Evolutionary conservation across 1,139 yeast species (phyloP).

Genomic region (Yueomyces sp.): DNA sequence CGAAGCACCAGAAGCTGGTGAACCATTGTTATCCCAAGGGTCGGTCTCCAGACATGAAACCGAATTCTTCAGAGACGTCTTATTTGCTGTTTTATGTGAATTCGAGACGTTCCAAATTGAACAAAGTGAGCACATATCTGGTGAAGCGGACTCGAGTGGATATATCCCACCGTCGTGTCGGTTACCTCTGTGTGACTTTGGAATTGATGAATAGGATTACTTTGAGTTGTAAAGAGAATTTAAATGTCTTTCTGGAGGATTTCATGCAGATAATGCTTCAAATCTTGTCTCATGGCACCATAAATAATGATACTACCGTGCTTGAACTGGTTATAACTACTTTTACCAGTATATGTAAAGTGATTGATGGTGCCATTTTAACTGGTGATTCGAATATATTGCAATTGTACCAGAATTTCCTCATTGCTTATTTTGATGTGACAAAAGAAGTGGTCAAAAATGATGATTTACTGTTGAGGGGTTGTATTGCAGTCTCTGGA

Average conservation of each 20-base stretch:
- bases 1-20: constrained; percentile 83
- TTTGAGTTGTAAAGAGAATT: constrained; percentile 65
- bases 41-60: constrained; percentile 69
- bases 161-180: constrained; percentile 47
- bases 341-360: constrained; percentile 41
- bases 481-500: constrained; percentile 20
- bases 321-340: constrained; percentile 25
- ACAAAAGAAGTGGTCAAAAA: constrained; percentile 28
- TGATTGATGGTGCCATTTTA: constrained; percentile 45
- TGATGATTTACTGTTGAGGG: constrained; percentile 20
- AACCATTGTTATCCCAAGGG: constrained; percentile 92
- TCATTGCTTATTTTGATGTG: background rate
- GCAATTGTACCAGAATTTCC: background rate
- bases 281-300: constrained; percentile 16
- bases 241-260: constrained; percentile 66
- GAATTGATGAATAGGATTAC: constrained; percentile 59
- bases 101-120: constrained; percentile 75
- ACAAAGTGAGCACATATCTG: constrained; percentile 68
- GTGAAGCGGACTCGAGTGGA: constrained; percentile 54
- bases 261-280: constrained; percentile 36
- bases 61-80: constrained; percentile 83
- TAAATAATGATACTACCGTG: constrained; percentile 21
- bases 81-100: constrained; percentile 86
- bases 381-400: background rate
- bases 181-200: constrained; percentile 74